Percentiles rank a stretch among this genome's conserved stretches.
Conservation (phyloP, 352 stramenopile species). For the Plasmopara viticola region DNA sequence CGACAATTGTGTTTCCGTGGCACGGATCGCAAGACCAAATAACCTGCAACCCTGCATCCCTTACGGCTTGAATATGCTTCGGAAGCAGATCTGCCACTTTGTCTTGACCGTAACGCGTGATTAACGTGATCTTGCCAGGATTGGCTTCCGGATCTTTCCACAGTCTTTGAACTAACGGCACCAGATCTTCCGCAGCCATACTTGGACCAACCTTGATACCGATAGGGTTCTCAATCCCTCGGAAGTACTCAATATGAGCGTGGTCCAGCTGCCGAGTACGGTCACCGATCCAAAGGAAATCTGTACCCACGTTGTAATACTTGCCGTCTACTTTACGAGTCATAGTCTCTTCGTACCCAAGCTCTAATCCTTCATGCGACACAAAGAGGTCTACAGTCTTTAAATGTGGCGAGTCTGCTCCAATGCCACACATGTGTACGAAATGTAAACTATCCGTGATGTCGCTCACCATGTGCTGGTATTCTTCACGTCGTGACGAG, state of each 20-base stretch:
- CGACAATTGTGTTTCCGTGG: constrained; percentile 99
- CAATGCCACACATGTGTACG: constrained; percentile 92
- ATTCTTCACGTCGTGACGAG: constrained; percentile 89
- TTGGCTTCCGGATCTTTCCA: constrained; percentile 90
- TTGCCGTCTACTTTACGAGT: constrained; percentile 91
- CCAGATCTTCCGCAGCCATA: constrained; percentile 92
- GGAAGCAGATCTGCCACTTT: constrained; percentile 92
- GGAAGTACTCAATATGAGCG: constrained; percentile 97
- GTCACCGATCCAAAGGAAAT: constrained; percentile 99
- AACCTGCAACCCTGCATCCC: constrained; percentile 91
- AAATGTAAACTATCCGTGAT: constrained; percentile 97
- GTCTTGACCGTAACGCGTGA: constrained; percentile 96
- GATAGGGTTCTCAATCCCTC: constrained; percentile 97
- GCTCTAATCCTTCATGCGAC: constrained; percentile 97
- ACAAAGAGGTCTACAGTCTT: constrained; percentile 96
- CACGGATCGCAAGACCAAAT: constrained; percentile 95
- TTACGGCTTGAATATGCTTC: constrained; percentile 93
- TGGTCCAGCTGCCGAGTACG: constrained; percentile 96
- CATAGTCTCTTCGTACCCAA: constrained; percentile 97
- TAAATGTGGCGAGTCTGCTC: constrained; percentile 83
- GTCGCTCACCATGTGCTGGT: constrained; percentile 94
- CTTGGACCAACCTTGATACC: constrained; percentile 97
- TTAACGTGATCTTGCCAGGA: constrained; percentile 95
- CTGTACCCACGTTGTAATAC: constrained; percentile 97
- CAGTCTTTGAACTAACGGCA: constrained; percentile 93